These are phyloP conservation scores for Miscanthus lutarioriparius DNA, from an alignment of 176 grass and related monocot genomes.

Conservation along the genomic window DNA sequence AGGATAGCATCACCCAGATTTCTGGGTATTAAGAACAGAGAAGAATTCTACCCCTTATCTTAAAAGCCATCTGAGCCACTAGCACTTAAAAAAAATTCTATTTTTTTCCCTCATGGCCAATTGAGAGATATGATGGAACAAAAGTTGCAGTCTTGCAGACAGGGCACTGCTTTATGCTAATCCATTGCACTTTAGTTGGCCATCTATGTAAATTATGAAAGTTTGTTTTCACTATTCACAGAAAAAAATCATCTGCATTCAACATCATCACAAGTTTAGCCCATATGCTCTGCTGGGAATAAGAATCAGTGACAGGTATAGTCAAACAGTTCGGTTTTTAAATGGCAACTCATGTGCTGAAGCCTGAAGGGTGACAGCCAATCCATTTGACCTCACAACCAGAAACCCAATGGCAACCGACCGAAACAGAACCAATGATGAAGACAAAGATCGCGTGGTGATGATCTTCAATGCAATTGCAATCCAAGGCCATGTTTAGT, in stretches of 20 bases:
- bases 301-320: slow-evolving; percentile 1
- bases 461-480: neutral
- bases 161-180: slow-evolving; percentile 32
- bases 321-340: slow-evolving; percentile 13
- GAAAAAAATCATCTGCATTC: neutral
- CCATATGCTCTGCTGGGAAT: neutral
- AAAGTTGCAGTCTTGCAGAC: slow-evolving; percentile 35
- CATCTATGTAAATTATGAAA: neutral
- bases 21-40: neutral
- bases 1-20: neutral
- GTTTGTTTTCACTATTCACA: slow-evolving; percentile 18
- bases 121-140: neutral
- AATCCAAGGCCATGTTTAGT: no score
- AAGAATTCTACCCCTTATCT: neutral
- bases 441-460: neutral
- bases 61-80: slow-evolving; percentile 12
- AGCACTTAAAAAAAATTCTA: neutral
- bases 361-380: neutral
- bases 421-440: neutral
- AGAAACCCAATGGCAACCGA: neutral
- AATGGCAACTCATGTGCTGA: neutral
- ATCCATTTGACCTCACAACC: slow-evolving; percentile 15
- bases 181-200: slow-evolving; percentile 22
- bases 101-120: neutral
- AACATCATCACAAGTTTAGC: neutral